A percentile compares a stretch with the other conserved stretches of the same genome.
phyloP scores from a whole-genome alignment of 306 rosid species.

The Medicago lupulina region DNA sequence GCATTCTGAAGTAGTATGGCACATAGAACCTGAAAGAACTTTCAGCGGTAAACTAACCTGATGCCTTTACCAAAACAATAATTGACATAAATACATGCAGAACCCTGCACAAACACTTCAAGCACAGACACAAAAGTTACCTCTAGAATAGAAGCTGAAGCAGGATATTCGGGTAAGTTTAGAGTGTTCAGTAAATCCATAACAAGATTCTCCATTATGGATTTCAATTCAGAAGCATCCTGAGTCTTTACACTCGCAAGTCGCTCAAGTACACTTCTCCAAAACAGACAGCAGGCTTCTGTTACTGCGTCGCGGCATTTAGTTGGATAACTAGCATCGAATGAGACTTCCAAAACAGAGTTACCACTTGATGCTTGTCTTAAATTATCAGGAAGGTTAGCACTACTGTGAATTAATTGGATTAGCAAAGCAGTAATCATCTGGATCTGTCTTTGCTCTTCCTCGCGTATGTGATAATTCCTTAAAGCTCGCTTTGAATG shows the following conservation, averaged over 20 bases:
- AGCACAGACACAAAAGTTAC: slow-evolving; percentile 46
- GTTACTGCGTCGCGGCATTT: slow-evolving; percentile 77
- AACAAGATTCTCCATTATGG: slow-evolving; percentile 92
- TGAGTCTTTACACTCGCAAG: slow-evolving; percentile 82
- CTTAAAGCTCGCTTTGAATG: slow-evolving; percentile 88
- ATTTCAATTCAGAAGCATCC: slow-evolving; percentile 88
- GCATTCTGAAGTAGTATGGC: slow-evolving; percentile 93
- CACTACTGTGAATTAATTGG: slow-evolving; percentile 89
- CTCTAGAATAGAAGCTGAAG: slow-evolving; percentile 92
- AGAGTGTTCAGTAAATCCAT: slow-evolving; percentile 83
- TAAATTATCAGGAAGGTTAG: slow-evolving; percentile 87
- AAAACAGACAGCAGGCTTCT: slow-evolving; percentile 83
- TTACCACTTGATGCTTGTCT: slow-evolving; percentile 73
- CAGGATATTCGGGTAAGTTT: slow-evolving; percentile 96
- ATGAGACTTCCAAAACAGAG: slow-evolving; percentile 77
- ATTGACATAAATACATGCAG: slow-evolving; percentile 3
- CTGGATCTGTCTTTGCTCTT: slow-evolving; percentile 97
- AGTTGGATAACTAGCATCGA: slow-evolving; percentile 66
- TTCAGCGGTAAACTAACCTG: slow-evolving; percentile 43
- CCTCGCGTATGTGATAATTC: slow-evolving; percentile 86
- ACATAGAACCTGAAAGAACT: slow-evolving; percentile 84
- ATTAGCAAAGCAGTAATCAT: slow-evolving; percentile 93
- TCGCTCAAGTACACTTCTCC: slow-evolving; percentile 94
- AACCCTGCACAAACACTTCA: slow-evolving; percentile 16
- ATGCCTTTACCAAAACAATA: slow-evolving; percentile 35